phyloP scores from a whole-genome alignment of 1,284 basidiomycete genomes.

The Cystobasidium sp. region DNA sequence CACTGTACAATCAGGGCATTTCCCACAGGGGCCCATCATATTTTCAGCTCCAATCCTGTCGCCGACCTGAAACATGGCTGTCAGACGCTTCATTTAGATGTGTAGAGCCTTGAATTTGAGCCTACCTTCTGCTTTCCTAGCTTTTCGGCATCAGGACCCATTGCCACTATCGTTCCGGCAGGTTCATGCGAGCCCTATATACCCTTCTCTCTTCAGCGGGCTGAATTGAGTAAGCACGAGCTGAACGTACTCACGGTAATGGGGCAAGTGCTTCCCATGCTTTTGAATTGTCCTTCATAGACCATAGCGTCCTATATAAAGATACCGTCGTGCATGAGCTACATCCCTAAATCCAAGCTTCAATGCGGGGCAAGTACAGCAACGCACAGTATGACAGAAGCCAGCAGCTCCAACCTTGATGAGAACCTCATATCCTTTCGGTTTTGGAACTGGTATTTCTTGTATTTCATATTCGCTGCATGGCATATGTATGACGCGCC shows the following conservation, averaged over 20 bases:
- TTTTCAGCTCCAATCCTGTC: constrained; percentile 32
- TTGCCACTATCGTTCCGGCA: constrained; percentile 53
- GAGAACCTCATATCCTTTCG: constrained; percentile 33
- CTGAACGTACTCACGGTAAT: constrained; percentile 35
- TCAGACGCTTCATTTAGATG: background rate
- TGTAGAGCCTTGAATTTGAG: too few relatives aligned
- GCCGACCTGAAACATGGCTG: constrained; percentile 8
- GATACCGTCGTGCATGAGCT: background rate
- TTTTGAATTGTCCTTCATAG: constrained; percentile 27
- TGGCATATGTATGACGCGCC: background rate
- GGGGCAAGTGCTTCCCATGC: constrained; percentile 23
- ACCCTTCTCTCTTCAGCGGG: background rate
- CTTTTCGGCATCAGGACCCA: constrained; percentile 52
- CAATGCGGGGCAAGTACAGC: background rate
- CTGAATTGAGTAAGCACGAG: too few relatives aligned
- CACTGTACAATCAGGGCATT: constrained; percentile 23
- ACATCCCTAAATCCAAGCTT: background rate
- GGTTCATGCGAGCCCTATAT: constrained; percentile 49
- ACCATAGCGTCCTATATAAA: constrained; percentile 41
- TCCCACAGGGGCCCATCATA: constrained; percentile 25
- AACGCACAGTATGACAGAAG: constrained; percentile 41
- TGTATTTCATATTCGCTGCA: constrained; percentile 34
- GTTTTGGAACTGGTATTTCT: constrained; percentile 28
- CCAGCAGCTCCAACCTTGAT: constrained; percentile 42
- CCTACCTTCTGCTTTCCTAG: constrained; percentile 30